Conservation (phyloP, 352 stramenopile genomes). For the Globisporangium rhizosaccharum region DNA sequence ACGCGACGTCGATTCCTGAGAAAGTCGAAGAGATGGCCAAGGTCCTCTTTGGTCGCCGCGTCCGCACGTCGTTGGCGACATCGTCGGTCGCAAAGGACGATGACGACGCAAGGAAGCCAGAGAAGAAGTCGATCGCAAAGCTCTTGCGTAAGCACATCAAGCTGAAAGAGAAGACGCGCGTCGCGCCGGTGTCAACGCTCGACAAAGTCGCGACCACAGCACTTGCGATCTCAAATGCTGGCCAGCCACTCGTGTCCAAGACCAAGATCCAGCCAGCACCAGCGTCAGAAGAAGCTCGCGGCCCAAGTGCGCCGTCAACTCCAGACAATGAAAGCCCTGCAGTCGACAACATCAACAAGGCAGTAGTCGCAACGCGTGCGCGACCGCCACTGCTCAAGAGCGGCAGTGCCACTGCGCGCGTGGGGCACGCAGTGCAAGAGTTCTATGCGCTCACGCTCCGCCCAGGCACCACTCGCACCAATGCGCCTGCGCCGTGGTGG, state of each 20-base stretch:
- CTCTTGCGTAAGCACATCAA: conserved; percentile 50
- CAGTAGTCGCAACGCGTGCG: too few relatives aligned
- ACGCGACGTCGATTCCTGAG: conserved; percentile 31
- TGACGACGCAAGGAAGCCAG: not conserved
- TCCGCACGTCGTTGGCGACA: not conserved
- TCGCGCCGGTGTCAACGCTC: conserved; percentile 15
- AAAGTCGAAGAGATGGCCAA: conserved; percentile 40
- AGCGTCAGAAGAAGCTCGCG: too few relatives aligned
- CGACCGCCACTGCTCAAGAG: not conserved
- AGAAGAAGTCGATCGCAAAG: conserved; percentile 38
- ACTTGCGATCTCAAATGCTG: not conserved
- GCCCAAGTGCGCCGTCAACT: too few relatives aligned
- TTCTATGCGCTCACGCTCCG: not conserved
- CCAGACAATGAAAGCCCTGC: too few relatives aligned
- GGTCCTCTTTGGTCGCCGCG: conserved; percentile 20
- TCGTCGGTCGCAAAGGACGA: not conserved
- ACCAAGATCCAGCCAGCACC: not conserved
- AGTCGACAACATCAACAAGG: too few relatives aligned
- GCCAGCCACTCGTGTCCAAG: not conserved
- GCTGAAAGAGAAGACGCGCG: conserved; percentile 25
- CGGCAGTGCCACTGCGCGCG: not conserved
- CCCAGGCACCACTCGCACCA: conserved; percentile 4
- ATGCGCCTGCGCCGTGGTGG: conserved; percentile 19
- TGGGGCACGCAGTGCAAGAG: not conserved
- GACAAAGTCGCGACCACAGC: conserved; percentile 4